phyloP scores from a whole-genome alignment of 768 basidiomycete genomes.

The Lactifluus pinguis region DNA sequence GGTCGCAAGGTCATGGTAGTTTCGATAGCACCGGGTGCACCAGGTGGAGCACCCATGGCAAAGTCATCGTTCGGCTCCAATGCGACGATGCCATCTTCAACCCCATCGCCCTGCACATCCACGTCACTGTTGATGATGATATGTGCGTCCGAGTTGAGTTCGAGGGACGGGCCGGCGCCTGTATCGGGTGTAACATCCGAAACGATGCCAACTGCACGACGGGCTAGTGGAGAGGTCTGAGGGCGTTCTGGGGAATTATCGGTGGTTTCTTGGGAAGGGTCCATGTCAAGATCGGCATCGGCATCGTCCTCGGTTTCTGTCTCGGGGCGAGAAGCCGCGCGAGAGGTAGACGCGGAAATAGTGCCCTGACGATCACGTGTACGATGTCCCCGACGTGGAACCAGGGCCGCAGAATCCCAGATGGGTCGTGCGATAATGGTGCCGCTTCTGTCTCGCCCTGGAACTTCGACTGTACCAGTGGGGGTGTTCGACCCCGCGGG shows the following conservation, averaged over 20 bases:
- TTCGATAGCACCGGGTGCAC: slow-evolving; percentile 75
- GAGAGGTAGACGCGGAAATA: slow-evolving; percentile 21
- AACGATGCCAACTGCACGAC: slow-evolving; percentile 42
- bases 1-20: slow-evolving; percentile 23
- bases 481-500: slow-evolving; percentile 52
- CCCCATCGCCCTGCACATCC: slow-evolving; percentile 40
- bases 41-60: slow-evolving; percentile 84
- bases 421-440: slow-evolving; percentile 60
- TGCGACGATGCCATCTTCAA: slow-evolving; percentile 69
- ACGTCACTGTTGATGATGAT: slow-evolving; percentile 43
- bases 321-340: slow-evolving; percentile 49
- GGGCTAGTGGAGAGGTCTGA: slow-evolving; percentile 26
- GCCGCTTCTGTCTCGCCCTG: slow-evolving; percentile 60
- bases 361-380: slow-evolving; percentile 21
- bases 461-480: slow-evolving; percentile 51
- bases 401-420: slow-evolving; percentile 38
- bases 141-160: slow-evolving; percentile 39
- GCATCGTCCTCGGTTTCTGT: slow-evolving; percentile 77
- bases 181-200: slow-evolving; percentile 28
- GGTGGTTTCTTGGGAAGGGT: slow-evolving; percentile 25
- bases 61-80: slow-evolving; percentile 81
- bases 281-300: slow-evolving; percentile 48
- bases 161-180: slow-evolving; percentile 29
- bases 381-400: slow-evolving; percentile 24
- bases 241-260: slow-evolving; percentile 22